These are phyloP conservation scores for Eurotiales sp. DNA, from an alignment of 2,329 filamentous ascomycete species.

Conservation along the genomic window DNA sequence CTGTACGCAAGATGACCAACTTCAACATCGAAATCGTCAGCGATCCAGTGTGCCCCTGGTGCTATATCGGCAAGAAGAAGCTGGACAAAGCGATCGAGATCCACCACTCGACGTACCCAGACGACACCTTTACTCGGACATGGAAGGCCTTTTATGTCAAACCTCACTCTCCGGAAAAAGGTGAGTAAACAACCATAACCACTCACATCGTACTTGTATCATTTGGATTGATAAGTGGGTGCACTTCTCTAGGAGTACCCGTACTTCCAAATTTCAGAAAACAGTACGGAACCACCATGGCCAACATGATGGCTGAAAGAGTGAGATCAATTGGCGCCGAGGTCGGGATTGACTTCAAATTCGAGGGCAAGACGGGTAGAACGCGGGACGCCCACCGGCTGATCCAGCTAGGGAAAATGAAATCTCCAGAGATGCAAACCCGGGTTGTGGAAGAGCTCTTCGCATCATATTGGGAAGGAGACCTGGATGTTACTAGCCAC, in stretches of 20 bases:
- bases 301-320: constrained; percentile 54
- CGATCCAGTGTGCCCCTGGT: constrained; percentile 77
- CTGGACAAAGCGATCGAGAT: constrained; percentile 67
- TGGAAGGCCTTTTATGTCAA: constrained; percentile 83
- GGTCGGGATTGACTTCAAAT: constrained; percentile 71
- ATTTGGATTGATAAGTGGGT: not conserved
- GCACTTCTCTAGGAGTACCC: constrained; percentile 48
- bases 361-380: constrained; percentile 67
- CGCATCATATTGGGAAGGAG: constrained; percentile 62
- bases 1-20: constrained; percentile 57
- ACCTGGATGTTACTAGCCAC: constrained; percentile 59
- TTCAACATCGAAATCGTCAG: constrained; percentile 74
- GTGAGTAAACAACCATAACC: not conserved
- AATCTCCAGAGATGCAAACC: constrained; percentile 50
- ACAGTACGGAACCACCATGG: constrained; percentile 59
- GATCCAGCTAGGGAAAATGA: constrained; percentile 61
- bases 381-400: constrained; percentile 77
- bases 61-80: constrained; percentile 76
- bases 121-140: constrained; percentile 67
- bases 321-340: constrained; percentile 56
- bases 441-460: constrained; percentile 62
- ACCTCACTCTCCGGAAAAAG: constrained; percentile 36
- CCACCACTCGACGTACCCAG: constrained; percentile 61
- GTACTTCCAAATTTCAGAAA: constrained; percentile 56
- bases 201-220: not conserved